phyloP scores from a whole-genome alignment of 192 early-diverging fungal species.

The Coemansia sp. region DNA sequence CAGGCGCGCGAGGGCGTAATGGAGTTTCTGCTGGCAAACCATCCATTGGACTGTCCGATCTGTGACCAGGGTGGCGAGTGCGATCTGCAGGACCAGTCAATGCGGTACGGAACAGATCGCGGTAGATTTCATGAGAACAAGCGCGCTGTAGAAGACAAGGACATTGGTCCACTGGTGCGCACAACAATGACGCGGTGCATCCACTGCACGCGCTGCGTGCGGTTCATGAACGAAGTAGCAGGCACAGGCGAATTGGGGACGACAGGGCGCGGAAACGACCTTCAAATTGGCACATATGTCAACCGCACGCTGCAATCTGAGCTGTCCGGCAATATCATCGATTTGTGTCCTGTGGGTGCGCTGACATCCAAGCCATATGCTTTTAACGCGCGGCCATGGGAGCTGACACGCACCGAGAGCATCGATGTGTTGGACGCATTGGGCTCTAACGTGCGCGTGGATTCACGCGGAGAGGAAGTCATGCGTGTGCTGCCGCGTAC shows the following conservation, averaged over 20 bases:
- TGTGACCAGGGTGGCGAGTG: slow-evolving; percentile 99
- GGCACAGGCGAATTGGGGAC: slow-evolving; percentile 94
- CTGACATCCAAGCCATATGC: slow-evolving; percentile 96
- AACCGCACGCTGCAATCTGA: slow-evolving; percentile 84
- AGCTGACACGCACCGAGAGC: slow-evolving; percentile 92
- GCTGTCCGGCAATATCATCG: slow-evolving; percentile 97
- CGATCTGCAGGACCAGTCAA: slow-evolving; percentile 96
- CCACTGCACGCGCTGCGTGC: slow-evolving; percentile 98
- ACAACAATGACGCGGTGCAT: slow-evolving; percentile 99
- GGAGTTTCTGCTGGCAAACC: slow-evolving; percentile 95
- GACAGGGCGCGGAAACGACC: slow-evolving; percentile 92
- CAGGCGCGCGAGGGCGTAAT: slow-evolving; percentile 93
- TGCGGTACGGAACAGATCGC: slow-evolving; percentile 94
- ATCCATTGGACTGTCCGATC: slow-evolving; percentile 97
- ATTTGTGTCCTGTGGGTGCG: slow-evolving; percentile 97
- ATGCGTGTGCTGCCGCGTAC: slow-evolving; percentile 93
- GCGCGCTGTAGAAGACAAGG: slow-evolving; percentile 96
- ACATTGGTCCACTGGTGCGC: slow-evolving; percentile 92
- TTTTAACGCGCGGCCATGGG: slow-evolving; percentile 94
- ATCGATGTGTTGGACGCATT: slow-evolving; percentile 94
- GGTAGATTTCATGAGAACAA: slow-evolving; percentile 90
- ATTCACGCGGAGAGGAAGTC: slow-evolving; percentile 93
- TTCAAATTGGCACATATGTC: slow-evolving; percentile 98
- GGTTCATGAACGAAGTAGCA: slow-evolving; percentile 97
- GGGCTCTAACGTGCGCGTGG: slow-evolving; percentile 93